Conservation (phyloP, 139 green algal genomes). For the Coelastrella sp. region DNA sequence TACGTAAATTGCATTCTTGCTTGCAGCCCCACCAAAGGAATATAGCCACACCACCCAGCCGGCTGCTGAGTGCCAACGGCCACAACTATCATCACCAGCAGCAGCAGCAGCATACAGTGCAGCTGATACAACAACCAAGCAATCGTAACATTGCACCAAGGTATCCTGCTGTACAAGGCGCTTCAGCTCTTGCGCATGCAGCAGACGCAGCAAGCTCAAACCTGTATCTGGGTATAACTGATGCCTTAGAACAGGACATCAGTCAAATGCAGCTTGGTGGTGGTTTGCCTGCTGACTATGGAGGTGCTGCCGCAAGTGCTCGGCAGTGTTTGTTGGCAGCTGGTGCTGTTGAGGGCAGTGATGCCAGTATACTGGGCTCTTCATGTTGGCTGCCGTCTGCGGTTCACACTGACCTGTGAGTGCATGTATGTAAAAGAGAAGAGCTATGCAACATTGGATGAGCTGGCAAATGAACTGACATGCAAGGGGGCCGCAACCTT, state of each 20-base stretch:
- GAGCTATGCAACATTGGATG: too few relatives aligned
- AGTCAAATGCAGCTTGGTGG: not conserved
- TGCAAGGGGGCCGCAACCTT: too few relatives aligned
- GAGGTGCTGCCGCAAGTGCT: not conserved
- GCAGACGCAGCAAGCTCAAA: not conserved
- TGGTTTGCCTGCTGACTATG: not conserved
- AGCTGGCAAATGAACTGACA: too few relatives aligned
- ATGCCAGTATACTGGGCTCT: constrained; percentile 13
- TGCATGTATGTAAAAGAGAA: too few relatives aligned
- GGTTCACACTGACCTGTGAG: not conserved
- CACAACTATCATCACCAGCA: not conserved
- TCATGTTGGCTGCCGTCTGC: constrained; percentile 15
- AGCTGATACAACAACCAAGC: not conserved
- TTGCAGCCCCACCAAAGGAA: constrained; percentile 21
- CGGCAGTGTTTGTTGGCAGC: constrained; percentile 18
- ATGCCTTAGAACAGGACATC: constrained; percentile 26
- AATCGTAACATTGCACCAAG: not conserved
- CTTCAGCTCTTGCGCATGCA: not conserved
- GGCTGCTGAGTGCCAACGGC: constrained; percentile 6
- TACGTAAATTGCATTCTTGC: not conserved
- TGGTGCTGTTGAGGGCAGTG: constrained; percentile 5
- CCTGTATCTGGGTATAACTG: constrained; percentile 4
- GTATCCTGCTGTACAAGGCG: not conserved
- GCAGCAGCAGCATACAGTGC: constrained; percentile 32
- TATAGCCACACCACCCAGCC: constrained; percentile 29